A percentile compares a stretch with the other conserved stretches of the same genome.
Evolutionary conservation across 257 asterid genomes (phyloP).

Genomic region (Lithospermum erythrorhizon): DNA sequence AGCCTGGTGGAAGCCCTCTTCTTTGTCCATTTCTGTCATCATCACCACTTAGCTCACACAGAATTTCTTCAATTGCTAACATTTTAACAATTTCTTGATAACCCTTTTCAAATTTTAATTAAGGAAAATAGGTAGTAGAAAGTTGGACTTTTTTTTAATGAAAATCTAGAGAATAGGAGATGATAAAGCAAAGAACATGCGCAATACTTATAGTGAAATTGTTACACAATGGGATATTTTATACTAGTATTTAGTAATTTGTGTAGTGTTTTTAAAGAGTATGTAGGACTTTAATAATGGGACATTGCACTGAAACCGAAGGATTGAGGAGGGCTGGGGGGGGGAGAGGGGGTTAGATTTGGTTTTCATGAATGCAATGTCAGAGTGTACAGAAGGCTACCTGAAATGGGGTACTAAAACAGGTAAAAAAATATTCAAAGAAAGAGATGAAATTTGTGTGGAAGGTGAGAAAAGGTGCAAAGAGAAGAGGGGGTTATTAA

Average conservation of each 20-base stretch:
- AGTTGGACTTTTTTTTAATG: no score
- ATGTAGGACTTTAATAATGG: no score
- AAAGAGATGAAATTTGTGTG: slow-evolving; percentile 6
- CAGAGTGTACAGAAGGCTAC: slow-evolving; percentile 37
- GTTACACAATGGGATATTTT: no score
- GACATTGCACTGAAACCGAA: slow-evolving; percentile 17
- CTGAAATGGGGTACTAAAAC: slow-evolving; percentile 50
- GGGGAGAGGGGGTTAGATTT: neutral
- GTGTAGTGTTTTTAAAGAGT: no score
- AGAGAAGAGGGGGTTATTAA: slow-evolving; percentile 19
- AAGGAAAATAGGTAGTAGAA: slow-evolving; percentile 1
- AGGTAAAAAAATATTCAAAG: slow-evolving; percentile 37
- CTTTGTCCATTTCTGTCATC: slow-evolving; percentile 25
- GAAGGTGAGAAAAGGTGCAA: neutral
- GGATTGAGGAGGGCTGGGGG: slow-evolving; percentile 1
- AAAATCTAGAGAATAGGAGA: no score
- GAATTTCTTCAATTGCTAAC: slow-evolving; percentile 55
- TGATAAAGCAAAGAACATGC: no score
- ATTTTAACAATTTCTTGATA: slow-evolving; percentile 6
- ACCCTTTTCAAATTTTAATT: neutral
- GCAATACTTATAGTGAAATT: no score
- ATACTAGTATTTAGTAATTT: no score
- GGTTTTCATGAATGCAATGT: slow-evolving; percentile 25
- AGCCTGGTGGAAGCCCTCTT: slow-evolving; percentile 63
- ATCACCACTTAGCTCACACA: slow-evolving; percentile 43